Evolutionary conservation across 2,329 filamentous ascomycete genomes (phyloP), one percentile per base, ranked within the genome.

Genomic region (Apiospora kogelbergensis): DNA sequence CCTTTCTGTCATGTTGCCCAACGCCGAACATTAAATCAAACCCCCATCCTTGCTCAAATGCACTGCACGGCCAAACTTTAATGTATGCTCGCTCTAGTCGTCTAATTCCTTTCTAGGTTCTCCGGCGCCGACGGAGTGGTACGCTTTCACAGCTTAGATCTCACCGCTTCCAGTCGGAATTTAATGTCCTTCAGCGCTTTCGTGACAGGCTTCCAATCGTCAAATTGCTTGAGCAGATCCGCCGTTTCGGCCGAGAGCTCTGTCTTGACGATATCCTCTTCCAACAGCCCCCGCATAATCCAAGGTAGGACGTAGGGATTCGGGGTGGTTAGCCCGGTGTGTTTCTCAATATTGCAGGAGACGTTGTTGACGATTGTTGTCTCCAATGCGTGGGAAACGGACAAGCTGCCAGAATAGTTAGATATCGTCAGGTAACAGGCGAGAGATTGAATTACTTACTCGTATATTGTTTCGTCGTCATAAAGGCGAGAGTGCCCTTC

Each of bases 171-270:
- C 24, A 99, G 84, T 71, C 96, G 87, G 80, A 97, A 98, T 80
- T 97, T 97, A 63, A 99, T 95, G 80, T 99, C 96, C 81, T 96
- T 97, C 69, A 99, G 82, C 57, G 93, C 93, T 82, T 98, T 99
- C 9, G 91, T 97, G 0, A 85, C 86, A 0, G 96, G 96, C 77
- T 92, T 95, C 96, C 96, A 99, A 67, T 93, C 90, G 78, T 98
- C 95, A 80, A 98, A 99, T 79, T 97, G 90, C 70, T 84, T 85
- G n/a, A 99, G 83, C 66, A 99, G 80, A 76, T 94, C 88, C 70
- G 88, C 88, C 7, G 93, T 94, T 81, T 99, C 96, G 1, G 86
- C 81, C 41, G 89, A 89, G 22, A 97, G 82, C 77, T 97, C 92
- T 26, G 89, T 93, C 79, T 92, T 94, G 30, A 98, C 95, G 75